phyloP scores from a whole-genome alignment of 495 filamentous ascomycete species.

The Aspergillus avenaceus region DNA sequence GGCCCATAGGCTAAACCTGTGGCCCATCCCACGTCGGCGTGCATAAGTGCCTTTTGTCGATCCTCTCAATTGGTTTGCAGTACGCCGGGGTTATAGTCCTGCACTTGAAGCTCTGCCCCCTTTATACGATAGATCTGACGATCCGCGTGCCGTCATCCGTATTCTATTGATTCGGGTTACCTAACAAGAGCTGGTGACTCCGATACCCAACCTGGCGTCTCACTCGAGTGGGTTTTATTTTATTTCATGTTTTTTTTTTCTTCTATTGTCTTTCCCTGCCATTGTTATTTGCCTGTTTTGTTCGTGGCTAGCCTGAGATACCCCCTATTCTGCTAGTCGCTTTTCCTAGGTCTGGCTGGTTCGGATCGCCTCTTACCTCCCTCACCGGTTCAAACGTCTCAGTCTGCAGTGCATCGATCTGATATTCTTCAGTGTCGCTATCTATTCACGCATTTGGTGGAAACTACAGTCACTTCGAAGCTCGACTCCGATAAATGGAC shows the following conservation, averaged over 20 bases:
- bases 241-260: conserved; percentile 2
- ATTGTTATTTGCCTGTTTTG: conserved; percentile 6
- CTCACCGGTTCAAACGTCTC: conserved; percentile 1
- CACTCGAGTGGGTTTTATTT: conserved; percentile 8
- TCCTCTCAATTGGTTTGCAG: conserved; percentile 22
- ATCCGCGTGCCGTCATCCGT: conserved; percentile 11
- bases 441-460: neutral
- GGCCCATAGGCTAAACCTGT: conserved; percentile 26
- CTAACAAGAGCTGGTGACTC: conserved; percentile 6
- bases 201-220: conserved; percentile 12
- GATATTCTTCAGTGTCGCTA: neutral
- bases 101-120: conserved; percentile 12
- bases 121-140: conserved; percentile 15
- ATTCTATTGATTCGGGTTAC: conserved; percentile 5
- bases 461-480: neutral
- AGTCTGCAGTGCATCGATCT: neutral
- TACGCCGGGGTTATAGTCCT: conserved; percentile 8
- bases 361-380: conserved; percentile 15
- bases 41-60: conserved; percentile 40
- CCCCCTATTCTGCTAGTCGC: conserved; percentile 14
- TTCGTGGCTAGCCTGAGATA: conserved; percentile 10
- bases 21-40: conserved; percentile 24
- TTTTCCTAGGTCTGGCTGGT: conserved; percentile 21
- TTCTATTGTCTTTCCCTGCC: conserved; percentile 7
- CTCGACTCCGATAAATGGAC: conserved; percentile 25